Conservation (phyloP, 1,139 yeast genomes). For the Scheffersomyces quercinus region DNA sequence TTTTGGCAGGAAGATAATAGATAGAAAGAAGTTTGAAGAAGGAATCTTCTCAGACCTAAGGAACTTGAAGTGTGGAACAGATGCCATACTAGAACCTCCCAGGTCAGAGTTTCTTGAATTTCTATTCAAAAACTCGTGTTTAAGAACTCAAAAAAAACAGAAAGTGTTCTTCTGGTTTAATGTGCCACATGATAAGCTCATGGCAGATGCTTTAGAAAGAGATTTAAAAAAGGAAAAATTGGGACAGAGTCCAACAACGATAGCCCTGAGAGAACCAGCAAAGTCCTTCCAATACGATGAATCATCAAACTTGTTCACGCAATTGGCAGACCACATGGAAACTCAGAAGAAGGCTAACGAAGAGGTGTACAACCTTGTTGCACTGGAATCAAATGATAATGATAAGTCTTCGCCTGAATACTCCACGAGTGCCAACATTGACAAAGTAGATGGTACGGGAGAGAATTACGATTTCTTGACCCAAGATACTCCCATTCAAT, state of each 20-base stretch:
- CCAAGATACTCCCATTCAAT: slow-evolving; percentile 29
- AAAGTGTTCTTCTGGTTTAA: slow-evolving; percentile 97
- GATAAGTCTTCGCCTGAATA: slow-evolving; percentile 21
- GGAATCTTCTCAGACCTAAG: slow-evolving; percentile 92
- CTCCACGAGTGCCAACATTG: slow-evolving; percentile 7
- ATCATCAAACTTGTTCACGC: slow-evolving; percentile 46
- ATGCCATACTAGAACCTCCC: slow-evolving; percentile 87
- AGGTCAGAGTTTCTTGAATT: slow-evolving; percentile 84
- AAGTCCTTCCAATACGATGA: slow-evolving; percentile 59
- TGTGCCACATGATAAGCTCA: slow-evolving; percentile 89
- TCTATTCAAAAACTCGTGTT: slow-evolving; percentile 80
- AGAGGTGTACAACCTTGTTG: not conserved
- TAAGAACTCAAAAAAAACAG: slow-evolving; percentile 94
- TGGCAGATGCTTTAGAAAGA: slow-evolving; percentile 92
- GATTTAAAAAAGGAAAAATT: slow-evolving; percentile 78
- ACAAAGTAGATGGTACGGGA: slow-evolving; percentile 3
- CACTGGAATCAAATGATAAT: slow-evolving; percentile 3
- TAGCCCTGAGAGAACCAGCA: slow-evolving; percentile 62
- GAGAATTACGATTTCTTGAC: slow-evolving; percentile 22
- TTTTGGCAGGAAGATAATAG: slow-evolving; percentile 82
- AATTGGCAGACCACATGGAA: slow-evolving; percentile 49
- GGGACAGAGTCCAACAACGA: slow-evolving; percentile 61
- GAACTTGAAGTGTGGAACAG: slow-evolving; percentile 81
- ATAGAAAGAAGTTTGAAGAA: slow-evolving; percentile 93
- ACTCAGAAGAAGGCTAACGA: slow-evolving; percentile 23